phyloP scores from a whole-genome alignment of 345 rosid species.

The Dimocarpus longan region DNA sequence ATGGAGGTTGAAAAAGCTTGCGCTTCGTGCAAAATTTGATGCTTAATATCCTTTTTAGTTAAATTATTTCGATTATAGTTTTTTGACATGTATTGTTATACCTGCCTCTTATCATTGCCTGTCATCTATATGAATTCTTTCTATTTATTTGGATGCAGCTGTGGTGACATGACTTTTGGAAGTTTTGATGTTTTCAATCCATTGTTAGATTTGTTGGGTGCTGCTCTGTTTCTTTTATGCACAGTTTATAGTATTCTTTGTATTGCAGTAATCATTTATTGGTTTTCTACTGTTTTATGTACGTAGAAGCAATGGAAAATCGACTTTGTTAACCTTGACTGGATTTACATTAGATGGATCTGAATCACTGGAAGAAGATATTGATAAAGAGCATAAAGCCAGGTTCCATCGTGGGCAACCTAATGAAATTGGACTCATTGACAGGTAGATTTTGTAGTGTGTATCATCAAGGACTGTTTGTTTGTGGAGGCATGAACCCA shows the following conservation, averaged over 20 bases:
- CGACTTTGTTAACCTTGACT: conserved; percentile 53
- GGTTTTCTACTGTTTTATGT: background rate
- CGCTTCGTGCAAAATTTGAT: conserved; percentile 75
- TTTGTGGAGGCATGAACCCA: conserved; percentile 15
- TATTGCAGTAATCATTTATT: background rate
- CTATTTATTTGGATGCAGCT: background rate
- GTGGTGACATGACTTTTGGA: background rate
- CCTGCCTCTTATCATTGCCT: background rate
- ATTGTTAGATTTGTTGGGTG: conserved; percentile 1
- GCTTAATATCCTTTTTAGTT: conserved; percentile 80
- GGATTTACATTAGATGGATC: conserved; percentile 58
- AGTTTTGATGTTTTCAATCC: background rate
- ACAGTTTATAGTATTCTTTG: background rate
- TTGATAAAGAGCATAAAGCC: conserved; percentile 45
- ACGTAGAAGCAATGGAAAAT: background rate
- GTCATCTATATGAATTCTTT: background rate
- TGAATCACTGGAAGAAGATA: conserved; percentile 62
- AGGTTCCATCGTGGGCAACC: conserved; percentile 46
- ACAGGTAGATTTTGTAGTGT: conserved; percentile 50
- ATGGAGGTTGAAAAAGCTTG: conserved; percentile 81
- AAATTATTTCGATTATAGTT: conserved; percentile 14
- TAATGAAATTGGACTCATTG: conserved; percentile 64
- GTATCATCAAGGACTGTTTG: background rate
- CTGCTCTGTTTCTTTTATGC: background rate
- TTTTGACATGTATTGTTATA: background rate